These are phyloP conservation scores for Rubus parviflorus DNA, from an alignment of 306 rosid genomes.

Conservation along the genomic window DNA sequence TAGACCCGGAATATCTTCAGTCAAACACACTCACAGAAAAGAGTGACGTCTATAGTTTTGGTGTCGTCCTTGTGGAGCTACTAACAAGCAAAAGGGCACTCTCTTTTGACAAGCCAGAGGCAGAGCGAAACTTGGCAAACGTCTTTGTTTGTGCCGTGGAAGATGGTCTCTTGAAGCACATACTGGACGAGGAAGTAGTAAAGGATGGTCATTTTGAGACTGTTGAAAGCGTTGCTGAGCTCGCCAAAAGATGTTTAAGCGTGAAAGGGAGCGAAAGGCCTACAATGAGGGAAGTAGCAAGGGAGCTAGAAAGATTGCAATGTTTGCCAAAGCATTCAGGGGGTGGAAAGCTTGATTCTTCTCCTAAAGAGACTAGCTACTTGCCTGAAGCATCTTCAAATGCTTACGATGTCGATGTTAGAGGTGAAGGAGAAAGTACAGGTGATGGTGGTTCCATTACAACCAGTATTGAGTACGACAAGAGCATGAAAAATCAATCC, in stretches of 20 bases:
- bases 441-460: too few relatives aligned
- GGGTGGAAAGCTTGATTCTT: not conserved
- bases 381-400: too few relatives aligned
- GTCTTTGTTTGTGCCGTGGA: not conserved
- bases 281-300: not conserved
- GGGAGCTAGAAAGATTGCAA: not conserved
- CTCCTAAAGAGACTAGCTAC: not conserved
- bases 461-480: too few relatives aligned
- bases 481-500: too few relatives aligned
- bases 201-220: not conserved
- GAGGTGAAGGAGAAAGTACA: too few relatives aligned
- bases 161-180: not conserved
- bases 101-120: not conserved
- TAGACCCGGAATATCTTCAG: slow-evolving; percentile 4
- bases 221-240: not conserved
- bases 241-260: not conserved
- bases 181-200: not conserved
- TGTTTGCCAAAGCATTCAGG: not conserved
- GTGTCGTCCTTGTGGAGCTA: not conserved
- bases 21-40: not conserved
- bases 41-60: not conserved
- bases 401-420: too few relatives aligned
- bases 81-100: not conserved
- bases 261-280: not conserved
- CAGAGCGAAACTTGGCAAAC: not conserved